phyloP scores from a whole-genome alignment of 306 rosid genomes.

The Begonia fuchsioides region DNA sequence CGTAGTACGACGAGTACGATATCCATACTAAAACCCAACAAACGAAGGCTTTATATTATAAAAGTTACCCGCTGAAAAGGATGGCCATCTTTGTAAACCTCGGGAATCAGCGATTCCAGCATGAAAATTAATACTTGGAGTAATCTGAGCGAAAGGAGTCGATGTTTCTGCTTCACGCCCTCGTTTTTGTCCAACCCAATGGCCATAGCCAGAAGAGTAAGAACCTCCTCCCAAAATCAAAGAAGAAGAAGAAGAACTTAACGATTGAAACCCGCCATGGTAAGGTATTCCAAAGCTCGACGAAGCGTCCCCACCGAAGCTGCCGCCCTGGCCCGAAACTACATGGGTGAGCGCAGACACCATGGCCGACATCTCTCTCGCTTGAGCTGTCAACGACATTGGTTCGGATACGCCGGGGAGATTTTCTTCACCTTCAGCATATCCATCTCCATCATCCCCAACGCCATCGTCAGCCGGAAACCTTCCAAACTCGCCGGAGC shows the following conservation, averaged over 20 bases:
- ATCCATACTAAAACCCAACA: too few relatives aligned
- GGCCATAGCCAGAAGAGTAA: slow-evolving; percentile 13
- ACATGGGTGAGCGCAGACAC: slow-evolving; percentile 57
- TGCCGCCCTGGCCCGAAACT: slow-evolving; percentile 33
- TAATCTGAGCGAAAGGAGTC: too few relatives aligned
- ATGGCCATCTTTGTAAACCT: too few relatives aligned
- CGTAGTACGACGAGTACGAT: too few relatives aligned
- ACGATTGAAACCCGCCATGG: too few relatives aligned
- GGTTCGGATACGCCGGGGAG: background rate
- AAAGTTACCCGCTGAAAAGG: too few relatives aligned
- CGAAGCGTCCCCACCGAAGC: background rate
- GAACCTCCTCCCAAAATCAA: slow-evolving; percentile 1
- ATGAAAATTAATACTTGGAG: too few relatives aligned
- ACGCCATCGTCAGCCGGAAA: slow-evolving; percentile 12
- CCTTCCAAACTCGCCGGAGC: slow-evolving; percentile 11
- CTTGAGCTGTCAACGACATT: background rate
- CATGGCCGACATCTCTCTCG: slow-evolving; percentile 41
- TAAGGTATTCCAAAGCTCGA: background rate
- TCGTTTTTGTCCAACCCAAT: slow-evolving; percentile 49
- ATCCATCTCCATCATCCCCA: slow-evolving; percentile 5
- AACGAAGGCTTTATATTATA: too few relatives aligned
- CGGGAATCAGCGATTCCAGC: too few relatives aligned
- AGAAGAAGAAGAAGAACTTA: too few relatives aligned
- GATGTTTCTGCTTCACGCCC: slow-evolving; percentile 17
- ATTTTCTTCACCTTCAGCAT: background rate